These are phyloP conservation scores for Ligustrum vulgare DNA, from an alignment of 257 asterid species.

Conservation along the genomic window DNA sequence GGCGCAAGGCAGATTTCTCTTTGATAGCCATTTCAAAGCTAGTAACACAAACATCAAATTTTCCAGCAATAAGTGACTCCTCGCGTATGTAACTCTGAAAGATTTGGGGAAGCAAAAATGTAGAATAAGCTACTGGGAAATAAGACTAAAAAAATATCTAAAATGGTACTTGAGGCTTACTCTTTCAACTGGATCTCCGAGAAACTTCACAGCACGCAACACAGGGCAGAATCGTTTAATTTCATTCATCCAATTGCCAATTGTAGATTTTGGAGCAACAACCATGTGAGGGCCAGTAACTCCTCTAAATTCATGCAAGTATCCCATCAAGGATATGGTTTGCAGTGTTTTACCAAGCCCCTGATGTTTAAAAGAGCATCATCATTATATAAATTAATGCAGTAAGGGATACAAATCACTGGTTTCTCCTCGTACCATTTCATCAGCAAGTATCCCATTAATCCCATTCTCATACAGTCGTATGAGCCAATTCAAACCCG, in stretches of 20 bases:
- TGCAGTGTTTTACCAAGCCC: constrained; percentile 98
- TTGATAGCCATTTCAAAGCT: constrained; percentile 99
- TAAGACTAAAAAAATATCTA: constrained; percentile 14
- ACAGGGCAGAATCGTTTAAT: constrained; percentile 90
- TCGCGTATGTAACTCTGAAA: constrained; percentile 83
- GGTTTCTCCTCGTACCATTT: constrained; percentile 59
- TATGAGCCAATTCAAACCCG: constrained; percentile 97
- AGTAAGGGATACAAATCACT: background rate
- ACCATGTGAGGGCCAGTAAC: constrained; percentile 99
- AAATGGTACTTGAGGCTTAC: constrained; percentile 42
- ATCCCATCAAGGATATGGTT: constrained; percentile 94
- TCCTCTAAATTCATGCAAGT: constrained; percentile 92
- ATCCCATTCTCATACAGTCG: constrained; percentile 96
- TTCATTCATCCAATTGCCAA: constrained; percentile 99
- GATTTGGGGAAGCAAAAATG: constrained; percentile 11
- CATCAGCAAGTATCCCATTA: constrained; percentile 98
- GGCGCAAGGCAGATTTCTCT: constrained; percentile 86
- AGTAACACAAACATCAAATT: constrained; percentile 95
- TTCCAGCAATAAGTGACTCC: constrained; percentile 93
- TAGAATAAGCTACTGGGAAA: constrained; percentile 3
- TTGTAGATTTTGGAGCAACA: constrained; percentile 98
- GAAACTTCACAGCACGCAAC: constrained; percentile 90
- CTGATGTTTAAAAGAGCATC: constrained; percentile 31
- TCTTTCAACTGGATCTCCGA: constrained; percentile 97
- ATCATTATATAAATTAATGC: constrained; percentile 11